Conservation (phyloP, 2,329 filamentous ascomycete species). For the Dothideomycetes sp. region DNA sequence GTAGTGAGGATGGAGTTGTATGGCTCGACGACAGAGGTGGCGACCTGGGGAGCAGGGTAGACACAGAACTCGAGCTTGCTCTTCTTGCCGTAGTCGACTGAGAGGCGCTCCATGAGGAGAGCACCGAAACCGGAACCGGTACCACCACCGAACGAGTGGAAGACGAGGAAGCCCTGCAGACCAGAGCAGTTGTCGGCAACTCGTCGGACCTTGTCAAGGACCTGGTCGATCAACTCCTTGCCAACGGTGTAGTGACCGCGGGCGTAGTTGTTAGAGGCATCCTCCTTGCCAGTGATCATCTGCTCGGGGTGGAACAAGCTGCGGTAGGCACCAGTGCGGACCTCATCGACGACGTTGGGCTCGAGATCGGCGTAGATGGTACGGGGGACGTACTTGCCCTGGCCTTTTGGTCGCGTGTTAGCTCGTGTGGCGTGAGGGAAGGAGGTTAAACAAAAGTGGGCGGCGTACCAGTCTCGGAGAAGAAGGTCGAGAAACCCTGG, state of each 20-base stretch:
- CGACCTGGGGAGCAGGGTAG: constrained; percentile 94
- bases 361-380: constrained; percentile 99
- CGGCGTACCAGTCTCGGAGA: constrained; percentile 93
- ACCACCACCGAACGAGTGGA: constrained; percentile 99
- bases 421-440: constrained; percentile 39
- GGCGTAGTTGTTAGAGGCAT: constrained; percentile 99
- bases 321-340: constrained; percentile 94
- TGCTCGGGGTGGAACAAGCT: constrained; percentile 97
- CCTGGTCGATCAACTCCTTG: constrained; percentile 98
- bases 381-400: constrained; percentile 97
- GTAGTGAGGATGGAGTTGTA: constrained; percentile 99
- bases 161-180: constrained; percentile 98
- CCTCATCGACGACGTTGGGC: constrained; percentile 98
- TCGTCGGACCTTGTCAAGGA: constrained; percentile 93
- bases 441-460: constrained; percentile 94
- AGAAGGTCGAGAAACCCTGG: constrained; percentile 99
- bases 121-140: constrained; percentile 98
- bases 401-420: constrained; percentile 48
- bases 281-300: constrained; percentile 99
- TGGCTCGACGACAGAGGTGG: constrained; percentile 95
- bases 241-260: constrained; percentile 99
- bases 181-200: constrained; percentile 97
- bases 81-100: constrained; percentile 99
- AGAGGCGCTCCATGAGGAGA: constrained; percentile 96
- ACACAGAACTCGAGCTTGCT: constrained; percentile 99